Evolutionary conservation across 495 filamentous ascomycete genomes (phyloP).

Genomic region (Xylaria scruposa): DNA sequence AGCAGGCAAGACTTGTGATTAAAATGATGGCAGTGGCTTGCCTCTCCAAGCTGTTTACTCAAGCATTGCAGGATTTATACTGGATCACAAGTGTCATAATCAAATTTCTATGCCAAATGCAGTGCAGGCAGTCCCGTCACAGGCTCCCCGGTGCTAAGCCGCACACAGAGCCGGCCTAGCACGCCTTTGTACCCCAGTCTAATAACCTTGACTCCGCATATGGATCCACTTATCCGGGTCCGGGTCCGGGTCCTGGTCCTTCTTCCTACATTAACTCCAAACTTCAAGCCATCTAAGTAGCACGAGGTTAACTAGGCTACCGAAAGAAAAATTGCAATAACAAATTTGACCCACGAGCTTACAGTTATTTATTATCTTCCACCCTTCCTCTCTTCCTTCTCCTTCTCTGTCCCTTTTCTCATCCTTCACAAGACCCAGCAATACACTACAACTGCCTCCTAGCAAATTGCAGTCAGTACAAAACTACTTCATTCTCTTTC

Average conservation of each 20-base stretch:
- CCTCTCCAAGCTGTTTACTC: neutral
- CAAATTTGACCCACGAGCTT: neutral
- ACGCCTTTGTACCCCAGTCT: neutral
- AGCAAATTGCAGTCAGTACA: neutral
- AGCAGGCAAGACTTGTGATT: neutral
- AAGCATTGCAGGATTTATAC: neutral
- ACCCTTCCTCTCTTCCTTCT: neutral
- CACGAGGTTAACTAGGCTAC: neutral
- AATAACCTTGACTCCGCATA: neutral
- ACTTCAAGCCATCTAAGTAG: neutral
- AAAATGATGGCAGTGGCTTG: neutral
- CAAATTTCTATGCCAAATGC: neutral
- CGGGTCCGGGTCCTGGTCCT: neutral
- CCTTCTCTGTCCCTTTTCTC: neutral
- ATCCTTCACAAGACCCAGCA: neutral
- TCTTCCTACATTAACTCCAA: neutral
- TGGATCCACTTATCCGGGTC: neutral
- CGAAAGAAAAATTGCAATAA: neutral
- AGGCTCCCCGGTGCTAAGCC: neutral
- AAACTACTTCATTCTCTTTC: neutral
- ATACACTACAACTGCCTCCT: neutral
- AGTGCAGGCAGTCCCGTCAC: neutral
- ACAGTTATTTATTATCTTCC: neutral
- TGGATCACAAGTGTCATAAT: neutral
- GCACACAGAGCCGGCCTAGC: neutral